Evolutionary conservation across 805 yeast species (phyloP), one percentile per base, ranked within the genome.

Genomic region (Kodamaea jinghongensis): DNA sequence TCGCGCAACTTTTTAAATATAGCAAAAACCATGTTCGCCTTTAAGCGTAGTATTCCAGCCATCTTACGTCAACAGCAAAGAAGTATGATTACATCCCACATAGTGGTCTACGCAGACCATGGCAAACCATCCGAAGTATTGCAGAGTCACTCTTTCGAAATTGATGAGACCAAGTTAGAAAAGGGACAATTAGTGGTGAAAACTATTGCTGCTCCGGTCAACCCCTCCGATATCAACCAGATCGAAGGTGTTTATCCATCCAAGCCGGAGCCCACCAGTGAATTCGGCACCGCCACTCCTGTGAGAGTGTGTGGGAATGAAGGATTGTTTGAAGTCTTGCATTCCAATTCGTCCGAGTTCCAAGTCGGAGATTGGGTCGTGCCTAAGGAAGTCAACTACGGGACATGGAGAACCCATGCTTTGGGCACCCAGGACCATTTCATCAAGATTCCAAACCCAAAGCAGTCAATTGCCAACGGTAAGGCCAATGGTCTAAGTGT

Each of bases 301-400:
- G 65, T 79, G 6, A 95, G 95, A 4, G 82, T 88, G 34, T 88
- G 90, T 27, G 99, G 99, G 39, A 93, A 93, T 58, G 99, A 91
- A 63, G 98, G 96, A 15, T 75, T 87, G 8, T 90, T 86, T 56
- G 84, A 87, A 56, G 82, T 91, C n/a, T 56, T 86, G n/a, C 78
- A 81, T 39, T 75, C 77, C 7, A 96, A 96, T 14, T 49, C 71
- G 7, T 52, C 61, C 11, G 51, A 56, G 5, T 67, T 86, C 37
- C 50, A 67, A 32, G 64, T 67, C 2, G 96, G 96, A 33, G 98
- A 93, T 60, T 88, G 95, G 90, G 87, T 82, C 28, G 76, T 91
- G 31, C 97, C 98, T 8, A 55, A 77, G 8, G 67, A 67, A 29
- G 83, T 88, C 9, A 83, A 85, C 50, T 82, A 81, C 43, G 99